Conservation (phyloP, 495 filamentous ascomycete species). For the Penicillium subrubescens region DNA sequence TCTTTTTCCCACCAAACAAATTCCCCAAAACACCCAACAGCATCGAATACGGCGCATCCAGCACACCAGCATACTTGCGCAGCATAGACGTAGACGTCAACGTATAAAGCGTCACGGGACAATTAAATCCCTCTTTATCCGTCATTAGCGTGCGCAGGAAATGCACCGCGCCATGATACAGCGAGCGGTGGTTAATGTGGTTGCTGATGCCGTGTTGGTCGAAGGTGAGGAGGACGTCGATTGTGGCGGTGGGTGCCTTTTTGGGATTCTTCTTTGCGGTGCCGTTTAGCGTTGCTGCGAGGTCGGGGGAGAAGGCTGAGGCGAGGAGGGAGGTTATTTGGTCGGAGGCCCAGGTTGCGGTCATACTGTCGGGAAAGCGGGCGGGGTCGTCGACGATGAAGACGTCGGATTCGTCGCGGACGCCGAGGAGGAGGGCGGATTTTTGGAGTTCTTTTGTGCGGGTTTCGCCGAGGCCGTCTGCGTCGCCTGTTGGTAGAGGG, state of each 20-base stretch:
- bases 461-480: constrained; percentile 80
- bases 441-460: constrained; percentile 81
- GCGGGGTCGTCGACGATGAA: constrained; percentile 75
- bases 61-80: constrained; percentile 77
- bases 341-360: constrained; percentile 65
- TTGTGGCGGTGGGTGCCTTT: constrained; percentile 55
- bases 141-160: constrained; percentile 68
- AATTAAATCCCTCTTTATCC: constrained; percentile 63
- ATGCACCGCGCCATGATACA: constrained; percentile 76
- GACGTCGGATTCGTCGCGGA: constrained; percentile 72
- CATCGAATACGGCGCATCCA: constrained; percentile 74
- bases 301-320: constrained; percentile 66
- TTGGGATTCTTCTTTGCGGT: constrained; percentile 26
- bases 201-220: constrained; percentile 75
- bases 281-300: constrained; percentile 33
- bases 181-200: constrained; percentile 89
- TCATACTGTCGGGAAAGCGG: constrained; percentile 88
- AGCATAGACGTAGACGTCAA: constrained; percentile 66
- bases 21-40: constrained; percentile 42
- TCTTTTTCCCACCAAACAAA: constrained; percentile 34
- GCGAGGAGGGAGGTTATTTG: constrained; percentile 69
- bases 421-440: constrained; percentile 72
- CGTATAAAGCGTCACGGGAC: constrained; percentile 81
- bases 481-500: constrained; percentile 58
- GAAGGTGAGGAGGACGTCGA: constrained; percentile 88